Evolutionary conservation across 1,139 yeast genomes (phyloP).

Genomic region (Pichia sp.): DNA sequence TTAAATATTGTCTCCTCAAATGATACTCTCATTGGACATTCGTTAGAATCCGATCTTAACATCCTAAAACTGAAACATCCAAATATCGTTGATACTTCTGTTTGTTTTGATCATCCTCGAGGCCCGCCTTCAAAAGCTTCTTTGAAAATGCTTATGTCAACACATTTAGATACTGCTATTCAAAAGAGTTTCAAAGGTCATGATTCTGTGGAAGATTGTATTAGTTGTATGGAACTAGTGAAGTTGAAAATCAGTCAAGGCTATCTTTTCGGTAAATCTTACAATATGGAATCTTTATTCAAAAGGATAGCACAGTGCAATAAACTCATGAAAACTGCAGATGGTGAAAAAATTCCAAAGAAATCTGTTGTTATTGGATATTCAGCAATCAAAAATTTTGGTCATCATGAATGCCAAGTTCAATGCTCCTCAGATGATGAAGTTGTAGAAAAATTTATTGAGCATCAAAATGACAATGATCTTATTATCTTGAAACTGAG

Average conservation of each 20-base stretch:
- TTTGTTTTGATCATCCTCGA: conserved; percentile 61
- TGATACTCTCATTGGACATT: conserved; percentile 66
- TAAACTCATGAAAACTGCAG: conserved; percentile 16
- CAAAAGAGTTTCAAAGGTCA: conserved; percentile 47
- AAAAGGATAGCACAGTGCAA: conserved; percentile 19
- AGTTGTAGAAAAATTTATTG: conserved; percentile 36
- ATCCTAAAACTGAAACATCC: conserved; percentile 57
- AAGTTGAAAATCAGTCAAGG: conserved; percentile 66
- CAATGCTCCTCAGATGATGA: conserved; percentile 55
- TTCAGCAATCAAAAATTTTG: conserved; percentile 16
- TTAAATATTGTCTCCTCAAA: conserved; percentile 37
- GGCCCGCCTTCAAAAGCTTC: conserved; percentile 81
- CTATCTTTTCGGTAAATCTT: conserved; percentile 50
- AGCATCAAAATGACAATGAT: conserved; percentile 34
- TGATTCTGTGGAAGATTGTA: conserved; percentile 81
- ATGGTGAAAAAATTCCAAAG: conserved; percentile 28
- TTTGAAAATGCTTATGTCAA: conserved; percentile 56
- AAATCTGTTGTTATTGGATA: conserved; percentile 39
- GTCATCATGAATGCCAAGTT: conserved; percentile 28
- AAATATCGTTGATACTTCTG: conserved; percentile 59
- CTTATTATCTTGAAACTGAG: conserved; percentile 50
- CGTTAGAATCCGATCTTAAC: conserved; percentile 59
- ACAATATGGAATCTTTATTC: conserved; percentile 32
- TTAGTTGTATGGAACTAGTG: conserved; percentile 70
- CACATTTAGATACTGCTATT: conserved; percentile 48